phyloP scores from a whole-genome alignment of 2,329 filamentous ascomycete genomes.

The Sporothrix pseudoabietina region DNA sequence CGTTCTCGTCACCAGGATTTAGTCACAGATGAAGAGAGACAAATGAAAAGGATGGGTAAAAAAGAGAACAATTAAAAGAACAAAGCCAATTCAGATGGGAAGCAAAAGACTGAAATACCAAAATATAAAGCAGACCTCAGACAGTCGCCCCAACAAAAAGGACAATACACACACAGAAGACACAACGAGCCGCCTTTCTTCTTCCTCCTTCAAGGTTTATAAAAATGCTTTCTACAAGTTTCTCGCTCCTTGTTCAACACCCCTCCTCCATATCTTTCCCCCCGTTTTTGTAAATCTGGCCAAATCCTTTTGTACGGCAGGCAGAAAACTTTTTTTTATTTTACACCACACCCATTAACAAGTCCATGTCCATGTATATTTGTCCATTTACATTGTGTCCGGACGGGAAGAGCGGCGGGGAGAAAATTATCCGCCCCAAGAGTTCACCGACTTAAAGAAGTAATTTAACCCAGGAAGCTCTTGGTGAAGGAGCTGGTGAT shows the following conservation, averaged over 20 bases:
- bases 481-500: constrained; percentile 82
- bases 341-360: constrained; percentile 30
- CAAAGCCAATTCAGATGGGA: constrained; percentile 26
- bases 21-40: constrained; percentile 42
- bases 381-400: constrained; percentile 24
- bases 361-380: constrained; percentile 22
- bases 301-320: constrained; percentile 11
- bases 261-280: not conserved
- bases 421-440: constrained; percentile 21
- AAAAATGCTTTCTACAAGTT: constrained; percentile 3
- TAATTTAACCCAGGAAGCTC: constrained; percentile 72
- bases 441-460: not conserved
- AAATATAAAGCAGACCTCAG: constrained; percentile 43
- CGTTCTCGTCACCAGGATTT: not conserved
- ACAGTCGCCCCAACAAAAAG: constrained; percentile 22
- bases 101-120: constrained; percentile 38
- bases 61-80: not conserved
- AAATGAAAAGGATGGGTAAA: constrained; percentile 38
- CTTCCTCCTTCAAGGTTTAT: constrained; percentile 39
- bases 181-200: constrained; percentile 1
- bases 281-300: constrained; percentile 17
- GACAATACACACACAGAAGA: constrained; percentile 22
- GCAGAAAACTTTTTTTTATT: constrained; percentile 27
- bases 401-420: constrained; percentile 24
- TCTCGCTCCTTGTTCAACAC: constrained; percentile 36